Percentiles rank a stretch among this genome's conserved stretches.
phyloP scores from a whole-genome alignment of 345 rosid species.

The Linum usitatissimum region DNA sequence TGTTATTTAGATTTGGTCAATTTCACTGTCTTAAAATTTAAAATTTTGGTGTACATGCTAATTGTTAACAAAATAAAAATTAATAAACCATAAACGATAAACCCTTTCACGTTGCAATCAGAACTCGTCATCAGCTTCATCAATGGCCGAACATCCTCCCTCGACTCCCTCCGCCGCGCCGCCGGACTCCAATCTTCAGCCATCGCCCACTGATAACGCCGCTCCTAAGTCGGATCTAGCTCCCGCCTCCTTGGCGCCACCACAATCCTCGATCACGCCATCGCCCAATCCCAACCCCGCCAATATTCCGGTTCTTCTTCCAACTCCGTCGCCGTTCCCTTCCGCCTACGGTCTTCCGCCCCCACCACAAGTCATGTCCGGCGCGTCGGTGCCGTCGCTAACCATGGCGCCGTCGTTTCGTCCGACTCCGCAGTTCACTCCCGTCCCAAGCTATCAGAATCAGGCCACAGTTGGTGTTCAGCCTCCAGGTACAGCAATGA shows the following conservation, averaged over 20 bases:
- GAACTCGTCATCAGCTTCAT: neutral
- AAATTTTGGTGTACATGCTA: too few relatives aligned
- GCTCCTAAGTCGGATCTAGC: constrained; percentile 21
- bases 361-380: constrained; percentile 25
- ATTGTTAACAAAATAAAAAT: too few relatives aligned
- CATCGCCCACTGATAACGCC: constrained; percentile 25
- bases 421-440: constrained; percentile 56
- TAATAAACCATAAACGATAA: too few relatives aligned
- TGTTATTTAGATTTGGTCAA: too few relatives aligned
- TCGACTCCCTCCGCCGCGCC: constrained; percentile 30
- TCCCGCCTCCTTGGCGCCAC: constrained; percentile 8
- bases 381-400: constrained; percentile 25
- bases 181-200: constrained; percentile 21
- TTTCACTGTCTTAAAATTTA: too few relatives aligned
- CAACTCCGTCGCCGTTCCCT: constrained; percentile 18
- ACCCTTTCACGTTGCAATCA: too few relatives aligned
- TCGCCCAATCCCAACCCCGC: constrained; percentile 13
- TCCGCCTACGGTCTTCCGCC: constrained; percentile 18
- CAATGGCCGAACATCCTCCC: constrained; percentile 60
- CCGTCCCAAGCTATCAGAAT: constrained; percentile 38
- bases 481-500: constrained; percentile 47
- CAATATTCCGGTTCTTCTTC: constrained; percentile 9
- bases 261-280: constrained; percentile 6
- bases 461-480: constrained; percentile 30
- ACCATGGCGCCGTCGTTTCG: constrained; percentile 46